Conservation (phyloP, 169 alveolate genomes). For the Fabrea salina region DNA sequence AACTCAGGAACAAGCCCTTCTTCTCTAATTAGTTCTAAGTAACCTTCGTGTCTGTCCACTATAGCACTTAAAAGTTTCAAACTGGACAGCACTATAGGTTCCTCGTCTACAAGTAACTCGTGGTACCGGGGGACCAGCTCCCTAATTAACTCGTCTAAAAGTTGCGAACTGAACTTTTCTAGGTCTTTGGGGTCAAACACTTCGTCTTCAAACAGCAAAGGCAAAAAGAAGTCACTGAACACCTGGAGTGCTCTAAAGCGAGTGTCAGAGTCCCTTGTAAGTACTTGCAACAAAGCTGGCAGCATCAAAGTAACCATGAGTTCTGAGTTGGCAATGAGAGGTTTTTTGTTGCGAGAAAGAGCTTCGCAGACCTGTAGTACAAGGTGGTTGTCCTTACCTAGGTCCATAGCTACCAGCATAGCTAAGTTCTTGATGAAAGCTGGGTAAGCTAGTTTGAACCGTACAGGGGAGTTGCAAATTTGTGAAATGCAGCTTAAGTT, state of each 20-base stretch:
- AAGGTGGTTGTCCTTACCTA: slow-evolving; percentile 22
- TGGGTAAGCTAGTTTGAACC: neutral
- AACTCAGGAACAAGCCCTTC: no score
- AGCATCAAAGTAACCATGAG: slow-evolving; percentile 40
- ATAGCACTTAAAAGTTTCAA: slow-evolving; percentile 52
- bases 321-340: slow-evolving; percentile 30
- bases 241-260: slow-evolving; percentile 57
- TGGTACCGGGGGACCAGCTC: slow-evolving; percentile 50
- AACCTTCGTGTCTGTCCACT: slow-evolving; percentile 52
- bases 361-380: slow-evolving; percentile 27
- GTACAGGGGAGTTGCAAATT: slow-evolving; percentile 4
- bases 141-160: slow-evolving; percentile 45
- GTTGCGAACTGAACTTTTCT: slow-evolving; percentile 36
- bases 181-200: slow-evolving; percentile 33
- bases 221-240: slow-evolving; percentile 53
- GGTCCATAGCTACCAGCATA: neutral
- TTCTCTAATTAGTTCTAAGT: no score
- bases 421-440: neutral
- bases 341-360: neutral
- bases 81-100: slow-evolving; percentile 62
- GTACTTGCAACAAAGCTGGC: slow-evolving; percentile 37
- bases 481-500: neutral
- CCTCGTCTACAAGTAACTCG: slow-evolving; percentile 35
- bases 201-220: slow-evolving; percentile 46
- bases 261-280: slow-evolving; percentile 45